Evolutionary conservation across 1,284 basidiomycete genomes (phyloP).

Genomic region (Pseudozyma sp.): DNA sequence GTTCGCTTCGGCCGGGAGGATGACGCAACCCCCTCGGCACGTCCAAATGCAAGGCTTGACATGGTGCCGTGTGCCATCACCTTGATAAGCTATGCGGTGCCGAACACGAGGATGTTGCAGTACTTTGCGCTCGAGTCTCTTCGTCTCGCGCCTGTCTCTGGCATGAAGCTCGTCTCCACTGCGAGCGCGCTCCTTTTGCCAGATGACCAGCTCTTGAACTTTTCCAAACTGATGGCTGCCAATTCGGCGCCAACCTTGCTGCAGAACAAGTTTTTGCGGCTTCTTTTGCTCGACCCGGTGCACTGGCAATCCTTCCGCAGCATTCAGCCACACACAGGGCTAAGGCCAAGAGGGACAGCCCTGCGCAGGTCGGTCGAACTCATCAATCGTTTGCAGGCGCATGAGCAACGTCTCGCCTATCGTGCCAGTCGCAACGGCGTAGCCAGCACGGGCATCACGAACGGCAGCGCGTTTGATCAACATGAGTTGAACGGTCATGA

Average conservation of each 20-base stretch:
- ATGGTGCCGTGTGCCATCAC: slow-evolving; percentile 21
- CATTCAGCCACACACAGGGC: slow-evolving; percentile 1
- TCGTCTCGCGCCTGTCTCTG: slow-evolving; percentile 60
- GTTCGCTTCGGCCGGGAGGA: slow-evolving; percentile 1
- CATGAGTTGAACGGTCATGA: not conserved
- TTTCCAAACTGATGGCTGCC: not conserved
- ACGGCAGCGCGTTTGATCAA: not conserved
- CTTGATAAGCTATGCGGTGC: slow-evolving; percentile 73
- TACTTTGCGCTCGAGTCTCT: slow-evolving; percentile 74
- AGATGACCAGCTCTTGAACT: slow-evolving; percentile 16
- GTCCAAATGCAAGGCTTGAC: not conserved
- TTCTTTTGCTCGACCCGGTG: slow-evolving; percentile 53
- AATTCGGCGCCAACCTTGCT: slow-evolving; percentile 20
- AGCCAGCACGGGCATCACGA: not conserved
- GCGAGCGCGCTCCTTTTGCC: slow-evolving; percentile 20
- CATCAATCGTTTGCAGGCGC: slow-evolving; percentile 26
- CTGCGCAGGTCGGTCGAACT: slow-evolving; percentile 35
- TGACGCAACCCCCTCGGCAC: not conserved
- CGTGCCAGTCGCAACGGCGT: not conserved
- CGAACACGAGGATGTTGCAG: slow-evolving; percentile 72
- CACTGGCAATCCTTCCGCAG: slow-evolving; percentile 58
- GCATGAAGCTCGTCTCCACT: slow-evolving; percentile 40
- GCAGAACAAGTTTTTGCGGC: slow-evolving; percentile 37
- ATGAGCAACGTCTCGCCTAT: slow-evolving; percentile 1
- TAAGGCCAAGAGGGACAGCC: slow-evolving; percentile 19